Base-by-base conservation (phyloP, 2,329 filamentous ascomycete species). In the Trichoderma pleuroti region DNA sequence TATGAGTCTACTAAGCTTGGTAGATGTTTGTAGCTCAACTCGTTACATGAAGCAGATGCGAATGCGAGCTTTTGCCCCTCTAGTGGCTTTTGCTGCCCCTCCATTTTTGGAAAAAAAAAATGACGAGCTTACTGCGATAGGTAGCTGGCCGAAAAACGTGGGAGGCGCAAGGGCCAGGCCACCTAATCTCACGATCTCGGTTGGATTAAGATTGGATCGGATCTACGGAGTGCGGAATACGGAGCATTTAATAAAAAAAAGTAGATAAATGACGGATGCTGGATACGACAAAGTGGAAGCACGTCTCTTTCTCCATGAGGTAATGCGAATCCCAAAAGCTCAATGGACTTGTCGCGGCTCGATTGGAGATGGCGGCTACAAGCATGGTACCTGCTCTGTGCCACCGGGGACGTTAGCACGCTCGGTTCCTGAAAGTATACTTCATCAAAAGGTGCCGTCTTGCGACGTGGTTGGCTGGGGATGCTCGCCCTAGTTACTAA, bases 91-190 rank as follows among this genome's bases (percentile, higher is more conserved):
- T 54, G 36, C 34, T 59, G 54, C 64, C 64, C 64, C 52, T 59
- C 64, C 64, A 67, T 57, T 57, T 28, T n/a, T n/a, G n/a, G 26
- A 5, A 26, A 26, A 56, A 66, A 67, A 26, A 66, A 66, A 67
- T 67, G 64, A 57, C 64, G 64, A 67, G 24, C 36, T 67, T 59
- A 26, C 52, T 21, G 26, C 10, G 49, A 57, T 66, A 57, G 63
- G 49, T 39, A 32, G 64, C 52, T 34, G 52, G 34, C 34, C 18
- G 8, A 67, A 28, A 59, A 67, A 67, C 64, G 64, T 59, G 54
- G 64, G 52, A 32, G 34, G 49, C 63, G 63, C 64, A 67, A 67
- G 64, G 64, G 14, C 64, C 64, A 67, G 64, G 14, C 64, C 64
- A 67, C 54, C n/a, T 34, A 26, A 59, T 59, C 64, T n/a, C 28